phyloP scores from a whole-genome alignment of 345 rosid species.

The Viola odorata region DNA sequence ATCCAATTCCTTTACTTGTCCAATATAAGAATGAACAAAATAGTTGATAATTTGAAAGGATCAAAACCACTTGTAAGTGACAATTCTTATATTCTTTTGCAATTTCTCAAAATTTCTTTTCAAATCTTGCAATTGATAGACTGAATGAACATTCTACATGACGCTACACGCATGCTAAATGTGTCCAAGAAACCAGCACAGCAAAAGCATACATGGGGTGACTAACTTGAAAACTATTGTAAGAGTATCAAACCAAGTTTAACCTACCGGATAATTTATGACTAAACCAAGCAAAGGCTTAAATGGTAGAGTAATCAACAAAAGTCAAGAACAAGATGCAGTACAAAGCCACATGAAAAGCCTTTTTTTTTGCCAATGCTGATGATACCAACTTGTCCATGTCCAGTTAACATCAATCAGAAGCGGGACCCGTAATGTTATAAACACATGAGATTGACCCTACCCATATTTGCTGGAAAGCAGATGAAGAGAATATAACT shows the following conservation, averaged over 20 bases:
- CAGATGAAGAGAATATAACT: conserved; percentile 28
- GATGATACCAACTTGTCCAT: conserved; percentile 11
- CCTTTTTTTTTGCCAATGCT: not conserved
- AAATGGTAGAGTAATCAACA: not conserved
- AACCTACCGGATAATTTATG: not conserved
- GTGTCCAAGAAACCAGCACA: not conserved
- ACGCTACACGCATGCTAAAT: too few relatives aligned
- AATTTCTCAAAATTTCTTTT: too few relatives aligned
- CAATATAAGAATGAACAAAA: too few relatives aligned
- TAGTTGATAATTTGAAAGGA: too few relatives aligned
- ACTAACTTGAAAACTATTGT: not conserved
- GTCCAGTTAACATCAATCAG: conserved; percentile 18
- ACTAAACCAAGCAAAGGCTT: not conserved
- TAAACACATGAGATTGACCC: conserved; percentile 17
- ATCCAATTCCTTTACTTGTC: too few relatives aligned
- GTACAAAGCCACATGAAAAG: conserved; percentile 5
- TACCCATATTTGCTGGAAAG: conserved; percentile 45
- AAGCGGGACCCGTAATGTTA: conserved; percentile 25
- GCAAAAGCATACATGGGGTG: not conserved
- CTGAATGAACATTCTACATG: not conserved
- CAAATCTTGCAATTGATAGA: not conserved
- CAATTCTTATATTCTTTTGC: too few relatives aligned
- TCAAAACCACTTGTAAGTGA: too few relatives aligned
- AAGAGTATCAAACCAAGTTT: not conserved
- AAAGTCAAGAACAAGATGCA: conserved; percentile 3